Evolutionary conservation across 2,329 filamentous ascomycete species (phyloP), one percentile per base, ranked within the genome.

Genomic region (Sporothrix variecibatus): DNA sequence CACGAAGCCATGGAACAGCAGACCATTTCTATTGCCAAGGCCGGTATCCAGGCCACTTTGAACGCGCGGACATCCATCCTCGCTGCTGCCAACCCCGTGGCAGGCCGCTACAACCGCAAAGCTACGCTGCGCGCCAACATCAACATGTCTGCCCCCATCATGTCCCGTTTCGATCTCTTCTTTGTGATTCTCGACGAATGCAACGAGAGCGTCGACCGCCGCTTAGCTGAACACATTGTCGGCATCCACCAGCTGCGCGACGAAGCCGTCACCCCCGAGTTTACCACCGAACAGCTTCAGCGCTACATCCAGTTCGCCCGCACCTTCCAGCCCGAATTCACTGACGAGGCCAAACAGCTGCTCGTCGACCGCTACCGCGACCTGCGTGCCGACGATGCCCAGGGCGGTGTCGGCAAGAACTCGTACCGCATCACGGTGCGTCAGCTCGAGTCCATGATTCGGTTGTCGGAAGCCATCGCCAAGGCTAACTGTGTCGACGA

Each of bases 1-100:
- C 96, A 99, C 88, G 96, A 99, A 90, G 96, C 96, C 75, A 99
- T 99, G 96, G 96, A 99, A 89, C 96, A 99, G 86, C 96, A 99
- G 84, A 99, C 96, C 5, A 99, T 99, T 77, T 98, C 94, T 9
- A 99, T 99, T 79, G 95, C 96, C 75, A 99, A 99, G 84, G 96
- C 96, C 5, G 96, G 96, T 79, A 99, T 99, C 75, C 96, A 99
- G 82, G 97, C 96, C 3, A 99, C 96, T 0, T 89, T 99, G 64
- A 99, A 99, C 80, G 96, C 96, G 2, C 91, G 96, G 73, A 98
- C 96, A 0, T 96, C 93, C 65, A 98, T 99, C 79, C 91, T 99
- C 20, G 96, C 96, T 0, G 96, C 96, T 7, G 96, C 96, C 40
- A 99, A 99, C 82, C 96, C 96, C 0, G 94, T 99, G 4, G 94